A percentile compares a stretch with the other conserved stretches of the same genome.
Conservation (phyloP, 164 flowering plant genomes). For the Malania oleifera region DNA sequence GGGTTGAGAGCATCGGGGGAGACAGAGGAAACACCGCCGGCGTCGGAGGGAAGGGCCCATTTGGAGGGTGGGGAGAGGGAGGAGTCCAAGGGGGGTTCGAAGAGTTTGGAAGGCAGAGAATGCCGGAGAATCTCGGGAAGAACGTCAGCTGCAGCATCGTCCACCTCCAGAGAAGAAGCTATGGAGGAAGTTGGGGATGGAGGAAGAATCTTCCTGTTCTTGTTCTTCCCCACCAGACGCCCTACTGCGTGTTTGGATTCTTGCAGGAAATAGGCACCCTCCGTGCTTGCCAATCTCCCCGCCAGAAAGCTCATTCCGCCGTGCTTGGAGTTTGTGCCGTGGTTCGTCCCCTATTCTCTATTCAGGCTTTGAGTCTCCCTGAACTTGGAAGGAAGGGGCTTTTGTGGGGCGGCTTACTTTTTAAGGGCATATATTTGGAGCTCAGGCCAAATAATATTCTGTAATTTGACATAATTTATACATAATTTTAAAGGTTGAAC, state of each 20-base stretch:
- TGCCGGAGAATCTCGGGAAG: conserved; percentile 83
- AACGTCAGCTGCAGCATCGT: conserved; percentile 51
- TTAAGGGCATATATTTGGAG: too few species aligned
- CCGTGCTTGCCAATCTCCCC: conserved; percentile 74
- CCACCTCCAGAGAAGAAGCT: conserved; percentile 9
- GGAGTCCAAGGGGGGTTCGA: conserved; percentile 22
- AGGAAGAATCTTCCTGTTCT: conserved; percentile 7
- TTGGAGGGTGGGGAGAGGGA: conserved; percentile 42
- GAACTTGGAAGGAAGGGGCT: too few species aligned
- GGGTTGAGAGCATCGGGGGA: conserved; percentile 64
- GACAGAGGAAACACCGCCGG: conserved; percentile 12
- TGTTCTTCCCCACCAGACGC: conserved; percentile 41
- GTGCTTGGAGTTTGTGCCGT: too few species aligned
- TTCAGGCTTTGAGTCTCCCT: too few species aligned
- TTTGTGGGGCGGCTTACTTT: too few species aligned
- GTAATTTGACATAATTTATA: too few species aligned
- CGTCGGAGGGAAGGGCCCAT: conserved; percentile 48
- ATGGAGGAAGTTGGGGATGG: conserved; percentile 15
- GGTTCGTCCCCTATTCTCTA: too few species aligned
- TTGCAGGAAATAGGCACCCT: conserved; percentile 72
- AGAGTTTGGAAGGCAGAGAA: conserved; percentile 57
- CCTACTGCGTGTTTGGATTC: conserved; percentile 76
- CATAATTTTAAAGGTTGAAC: too few species aligned
- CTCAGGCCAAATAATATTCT: too few species aligned
- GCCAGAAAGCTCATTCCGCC: conserved; percentile 83